Percentiles rank a stretch among this genome's conserved stretches.
These are phyloP conservation scores for Cenococcum geophilum DNA, from an alignment of 495 filamentous ascomycete genomes.

Conservation along the genomic window DNA sequence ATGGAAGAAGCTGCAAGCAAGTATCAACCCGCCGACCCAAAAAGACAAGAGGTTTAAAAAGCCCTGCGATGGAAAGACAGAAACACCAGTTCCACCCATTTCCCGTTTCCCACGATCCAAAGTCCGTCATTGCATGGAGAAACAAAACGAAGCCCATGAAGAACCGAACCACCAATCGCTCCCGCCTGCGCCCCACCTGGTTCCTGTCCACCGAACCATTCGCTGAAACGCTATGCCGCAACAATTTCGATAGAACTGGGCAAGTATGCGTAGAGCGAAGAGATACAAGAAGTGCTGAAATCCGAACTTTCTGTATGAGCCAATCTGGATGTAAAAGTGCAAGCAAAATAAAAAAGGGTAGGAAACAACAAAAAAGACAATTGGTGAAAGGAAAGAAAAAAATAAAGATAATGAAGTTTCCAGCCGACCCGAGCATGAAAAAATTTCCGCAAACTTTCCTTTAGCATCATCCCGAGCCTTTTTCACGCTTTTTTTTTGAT, in stretches of 20 bases:
- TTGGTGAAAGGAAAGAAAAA: background rate
- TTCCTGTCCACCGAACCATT: slow-evolving; percentile 9
- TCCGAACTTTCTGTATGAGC: background rate
- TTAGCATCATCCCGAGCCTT: background rate
- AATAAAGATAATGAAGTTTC: background rate
- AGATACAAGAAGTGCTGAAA: background rate
- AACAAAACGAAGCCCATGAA: background rate
- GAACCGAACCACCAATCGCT: background rate
- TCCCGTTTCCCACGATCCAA: background rate
- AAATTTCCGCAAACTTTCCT: background rate
- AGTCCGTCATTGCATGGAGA: background rate
- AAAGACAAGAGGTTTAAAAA: too few relatives aligned
- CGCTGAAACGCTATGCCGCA: slow-evolving; percentile 7
- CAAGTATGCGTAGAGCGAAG: background rate
- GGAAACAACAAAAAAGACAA: background rate
- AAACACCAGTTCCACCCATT: too few relatives aligned
- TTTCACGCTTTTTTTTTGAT: slow-evolving; percentile 5
- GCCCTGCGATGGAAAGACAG: too few relatives aligned
- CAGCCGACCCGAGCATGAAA: background rate
- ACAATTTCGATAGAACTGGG: background rate
- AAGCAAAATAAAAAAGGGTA: background rate
- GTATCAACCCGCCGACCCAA: too few relatives aligned
- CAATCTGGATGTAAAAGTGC: slow-evolving; percentile 1
- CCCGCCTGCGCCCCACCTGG: slow-evolving; percentile 3
- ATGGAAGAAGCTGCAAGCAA: too few relatives aligned